Conservation (phyloP, 352 stramenopile genomes). For the Phytophthora podocarpi region DNA sequence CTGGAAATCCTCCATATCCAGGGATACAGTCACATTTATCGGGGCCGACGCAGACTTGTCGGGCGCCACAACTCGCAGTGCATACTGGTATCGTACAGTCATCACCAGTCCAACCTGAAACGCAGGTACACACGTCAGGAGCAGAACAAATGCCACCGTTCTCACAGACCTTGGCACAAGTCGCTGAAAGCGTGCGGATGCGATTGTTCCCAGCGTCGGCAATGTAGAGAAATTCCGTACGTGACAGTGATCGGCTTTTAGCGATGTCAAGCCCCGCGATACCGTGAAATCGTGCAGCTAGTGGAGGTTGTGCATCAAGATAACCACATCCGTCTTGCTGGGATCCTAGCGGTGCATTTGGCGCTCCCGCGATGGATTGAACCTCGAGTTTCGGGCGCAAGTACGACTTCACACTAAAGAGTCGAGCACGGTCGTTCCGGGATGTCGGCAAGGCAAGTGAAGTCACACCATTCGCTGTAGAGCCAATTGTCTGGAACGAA, state of each 20-base stretch:
- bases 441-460: conserved; percentile 49
- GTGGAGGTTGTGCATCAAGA: conserved; percentile 82
- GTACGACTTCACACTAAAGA: conserved; percentile 69
- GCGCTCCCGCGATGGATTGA: conserved; percentile 91
- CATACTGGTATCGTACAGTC: conserved; percentile 90
- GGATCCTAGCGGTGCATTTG: conserved; percentile 80
- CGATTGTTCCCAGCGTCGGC: conserved; percentile 94
- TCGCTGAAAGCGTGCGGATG: conserved; percentile 90
- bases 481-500: conserved; percentile 26
- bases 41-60: conserved; percentile 92
- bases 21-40: conserved; percentile 93
- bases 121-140: conserved; percentile 88
- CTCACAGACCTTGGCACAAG: conserved; percentile 94
- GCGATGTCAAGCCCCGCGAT: conserved; percentile 40
- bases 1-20: conserved; percentile 80
- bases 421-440: conserved; percentile 39
- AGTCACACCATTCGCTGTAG: conserved; percentile 60
- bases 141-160: conserved; percentile 92
- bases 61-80: conserved; percentile 39
- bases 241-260: conserved; percentile 41
- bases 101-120: conserved; percentile 87
- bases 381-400: conserved; percentile 68
- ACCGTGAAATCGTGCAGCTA: conserved; percentile 71
- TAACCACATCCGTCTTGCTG: conserved; percentile 89
- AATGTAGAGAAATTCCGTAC: conserved; percentile 82